Evolutionary conservation across 2,329 filamentous ascomycete species (phyloP).

Genomic region (Aspergillus neotritici): DNA sequence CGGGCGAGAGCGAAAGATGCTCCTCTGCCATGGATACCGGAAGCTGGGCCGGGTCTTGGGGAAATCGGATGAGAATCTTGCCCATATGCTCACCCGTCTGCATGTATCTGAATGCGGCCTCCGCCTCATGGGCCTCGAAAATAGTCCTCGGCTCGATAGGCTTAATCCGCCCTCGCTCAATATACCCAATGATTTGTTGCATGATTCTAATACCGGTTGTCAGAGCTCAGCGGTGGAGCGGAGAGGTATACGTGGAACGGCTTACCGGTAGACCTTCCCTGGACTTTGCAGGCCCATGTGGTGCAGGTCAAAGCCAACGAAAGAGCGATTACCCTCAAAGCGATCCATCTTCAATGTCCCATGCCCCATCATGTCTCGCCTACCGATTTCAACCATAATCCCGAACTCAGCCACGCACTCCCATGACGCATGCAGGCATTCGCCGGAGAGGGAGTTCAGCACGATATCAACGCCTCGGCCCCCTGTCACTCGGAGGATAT

Average conservation of each 20-base stretch:
- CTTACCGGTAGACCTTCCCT: background rate
- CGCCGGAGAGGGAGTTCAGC: conserved; percentile 18
- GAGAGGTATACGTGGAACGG: background rate
- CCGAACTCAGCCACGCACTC: conserved; percentile 23
- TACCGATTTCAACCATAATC: conserved; percentile 27
- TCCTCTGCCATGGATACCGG: background rate
- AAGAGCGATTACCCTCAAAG: conserved; percentile 8
- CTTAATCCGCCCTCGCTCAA: too few relatives aligned
- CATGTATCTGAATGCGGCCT: conserved; percentile 4
- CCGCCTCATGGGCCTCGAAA: conserved; percentile 1
- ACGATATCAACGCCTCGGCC: conserved; percentile 32
- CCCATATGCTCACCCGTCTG: conserved; percentile 7
- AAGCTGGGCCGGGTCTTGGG: background rate
- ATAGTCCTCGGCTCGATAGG: background rate
- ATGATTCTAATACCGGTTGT: too few relatives aligned
- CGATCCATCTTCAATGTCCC: conserved; percentile 16
- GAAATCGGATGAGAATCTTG: conserved; percentile 2
- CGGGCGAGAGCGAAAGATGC: background rate
- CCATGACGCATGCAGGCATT: conserved; percentile 19
- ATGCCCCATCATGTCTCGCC: conserved; percentile 23
- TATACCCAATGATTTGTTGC: too few relatives aligned
- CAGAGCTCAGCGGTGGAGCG: too few relatives aligned
- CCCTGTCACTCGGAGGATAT: conserved; percentile 20
- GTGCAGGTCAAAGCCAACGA: conserved; percentile 5
- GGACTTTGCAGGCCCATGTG: background rate